Conservation (phyloP, 2,329 filamentous ascomycete species). For the Reticulascus tulasneorum region DNA sequence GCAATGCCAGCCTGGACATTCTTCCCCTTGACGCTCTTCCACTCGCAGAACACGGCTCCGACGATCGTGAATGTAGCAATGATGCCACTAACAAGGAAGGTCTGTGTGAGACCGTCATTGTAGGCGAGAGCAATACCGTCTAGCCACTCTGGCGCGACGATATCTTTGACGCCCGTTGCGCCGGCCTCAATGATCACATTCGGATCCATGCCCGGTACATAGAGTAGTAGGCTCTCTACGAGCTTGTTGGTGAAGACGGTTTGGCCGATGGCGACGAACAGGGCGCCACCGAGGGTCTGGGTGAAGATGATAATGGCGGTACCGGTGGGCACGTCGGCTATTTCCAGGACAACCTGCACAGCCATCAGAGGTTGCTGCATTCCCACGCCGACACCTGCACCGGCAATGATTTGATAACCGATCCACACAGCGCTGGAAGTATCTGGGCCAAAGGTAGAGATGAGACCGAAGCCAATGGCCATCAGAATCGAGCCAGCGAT, state of each 20-base stretch:
- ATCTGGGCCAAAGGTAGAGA: conserved; percentile 34
- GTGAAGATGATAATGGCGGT: conserved; percentile 43
- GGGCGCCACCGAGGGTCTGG: conserved; percentile 37
- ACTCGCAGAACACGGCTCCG: conserved; percentile 42
- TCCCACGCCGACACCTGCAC: conserved; percentile 36
- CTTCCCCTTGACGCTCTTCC: conserved; percentile 55
- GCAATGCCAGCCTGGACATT: conserved; percentile 26
- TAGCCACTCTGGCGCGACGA: conserved; percentile 24
- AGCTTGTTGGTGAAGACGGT: conserved; percentile 48
- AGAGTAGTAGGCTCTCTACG: conserved; percentile 28
- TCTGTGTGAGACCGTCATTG: conserved; percentile 37
- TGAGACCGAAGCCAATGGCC: conserved; percentile 34
- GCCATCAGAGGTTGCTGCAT: conserved; percentile 42
- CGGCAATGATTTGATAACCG: conserved; percentile 39
- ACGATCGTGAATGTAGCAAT: conserved; percentile 39
- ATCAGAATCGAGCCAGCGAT: conserved; percentile 28
- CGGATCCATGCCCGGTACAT: conserved; percentile 30
- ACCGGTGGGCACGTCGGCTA: conserved; percentile 40
- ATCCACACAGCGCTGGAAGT: conserved; percentile 35
- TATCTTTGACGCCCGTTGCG: conserved; percentile 30
- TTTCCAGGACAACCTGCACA: conserved; percentile 38
- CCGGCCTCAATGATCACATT: conserved; percentile 27
- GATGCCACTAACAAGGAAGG: conserved; percentile 40
- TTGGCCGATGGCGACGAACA: conserved; percentile 50
- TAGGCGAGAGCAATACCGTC: conserved; percentile 35